Conservation (phyloP, 495 filamentous ascomycete genomes). For the Penicillium atrosanguineum region DNA sequence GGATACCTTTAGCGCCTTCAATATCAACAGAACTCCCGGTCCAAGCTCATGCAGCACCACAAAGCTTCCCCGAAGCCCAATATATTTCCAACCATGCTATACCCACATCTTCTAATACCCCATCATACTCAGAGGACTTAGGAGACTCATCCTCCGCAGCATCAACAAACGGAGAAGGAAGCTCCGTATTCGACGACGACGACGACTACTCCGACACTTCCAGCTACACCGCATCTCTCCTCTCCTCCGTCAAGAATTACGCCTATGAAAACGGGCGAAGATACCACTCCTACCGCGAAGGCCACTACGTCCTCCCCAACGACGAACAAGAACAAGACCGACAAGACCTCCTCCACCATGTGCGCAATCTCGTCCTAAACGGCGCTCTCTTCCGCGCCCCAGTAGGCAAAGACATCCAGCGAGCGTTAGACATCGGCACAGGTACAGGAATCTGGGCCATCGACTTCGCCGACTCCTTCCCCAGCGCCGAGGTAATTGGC, state of each 20-base stretch:
- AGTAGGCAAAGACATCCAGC: conserved; percentile 51
- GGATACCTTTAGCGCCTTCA: neutral
- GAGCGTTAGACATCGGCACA: conserved; percentile 67
- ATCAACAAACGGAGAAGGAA: conserved; percentile 11
- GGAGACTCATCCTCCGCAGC: conserved; percentile 11
- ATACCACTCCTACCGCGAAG: conserved; percentile 66
- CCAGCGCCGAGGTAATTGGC: conserved; percentile 46
- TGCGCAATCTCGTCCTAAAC: conserved; percentile 49
- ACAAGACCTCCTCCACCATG: conserved; percentile 49
- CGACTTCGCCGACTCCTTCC: conserved; percentile 56
- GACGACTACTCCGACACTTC: conserved; percentile 23
- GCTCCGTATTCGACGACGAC: conserved; percentile 24
- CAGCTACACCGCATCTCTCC: conserved; percentile 24
- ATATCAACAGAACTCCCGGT: neutral
- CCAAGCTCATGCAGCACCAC: neutral
- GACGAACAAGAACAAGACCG: conserved; percentile 41
- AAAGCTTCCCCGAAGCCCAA: neutral
- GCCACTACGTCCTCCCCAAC: conserved; percentile 57
- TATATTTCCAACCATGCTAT: neutral
- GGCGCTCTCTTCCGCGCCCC: conserved; percentile 62
- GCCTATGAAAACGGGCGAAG: conserved; percentile 60
- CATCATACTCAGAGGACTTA: neutral
- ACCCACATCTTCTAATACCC: neutral
- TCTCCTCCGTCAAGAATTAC: conserved; percentile 26
- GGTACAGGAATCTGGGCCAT: conserved; percentile 66